Percentiles rank a stretch among this genome's conserved stretches.
These are phyloP conservation scores for Hypoxylon sp. DNA, from an alignment of 2,329 filamentous ascomycete genomes.

Conservation along the genomic window DNA sequence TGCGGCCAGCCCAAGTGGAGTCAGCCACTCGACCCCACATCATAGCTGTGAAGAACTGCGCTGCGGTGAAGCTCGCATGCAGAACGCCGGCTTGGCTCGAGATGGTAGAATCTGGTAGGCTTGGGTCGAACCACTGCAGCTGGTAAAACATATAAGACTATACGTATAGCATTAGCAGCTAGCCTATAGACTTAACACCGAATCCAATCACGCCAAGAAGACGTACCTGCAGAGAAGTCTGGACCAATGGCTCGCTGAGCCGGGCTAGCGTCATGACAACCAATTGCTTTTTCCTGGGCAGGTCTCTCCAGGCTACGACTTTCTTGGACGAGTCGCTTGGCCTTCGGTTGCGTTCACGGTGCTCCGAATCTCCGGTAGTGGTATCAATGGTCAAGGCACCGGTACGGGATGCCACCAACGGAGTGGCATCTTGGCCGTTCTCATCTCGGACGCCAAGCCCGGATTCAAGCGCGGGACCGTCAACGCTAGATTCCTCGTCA, in stretches of 20 bases:
- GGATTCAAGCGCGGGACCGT: conserved; percentile 17
- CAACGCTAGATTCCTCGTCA: conserved; percentile 31
- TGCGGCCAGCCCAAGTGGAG: conserved; percentile 76
- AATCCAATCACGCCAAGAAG: not conserved
- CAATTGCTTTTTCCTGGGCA: conserved; percentile 84
- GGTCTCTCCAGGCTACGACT: conserved; percentile 53
- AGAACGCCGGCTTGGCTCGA: conserved; percentile 83
- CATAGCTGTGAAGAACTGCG: conserved; percentile 86
- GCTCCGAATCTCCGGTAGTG: conserved; percentile 2
- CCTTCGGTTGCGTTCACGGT: conserved; percentile 9
- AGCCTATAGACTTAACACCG: not conserved
- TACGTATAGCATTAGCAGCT: conserved; percentile 38
- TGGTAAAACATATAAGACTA: conserved; percentile 90
- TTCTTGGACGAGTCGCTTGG: conserved; percentile 37
- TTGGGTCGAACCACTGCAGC: conserved; percentile 79
- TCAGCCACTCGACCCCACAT: conserved; percentile 83
- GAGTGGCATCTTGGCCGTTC: conserved; percentile 30
- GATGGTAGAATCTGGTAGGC: conserved; percentile 73
- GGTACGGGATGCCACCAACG: conserved; percentile 27
- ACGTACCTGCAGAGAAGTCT: conserved; percentile 75
- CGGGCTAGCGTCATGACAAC: conserved; percentile 83
- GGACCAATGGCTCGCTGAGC: conserved; percentile 84
- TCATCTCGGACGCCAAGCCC: conserved; percentile 35
- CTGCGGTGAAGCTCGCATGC: conserved; percentile 83
- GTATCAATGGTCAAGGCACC: conserved; percentile 39